Evolutionary conservation across 352 stramenopile genomes (phyloP), one percentile per base, ranked within the genome.

Genomic region (Phytophthora multivora): DNA sequence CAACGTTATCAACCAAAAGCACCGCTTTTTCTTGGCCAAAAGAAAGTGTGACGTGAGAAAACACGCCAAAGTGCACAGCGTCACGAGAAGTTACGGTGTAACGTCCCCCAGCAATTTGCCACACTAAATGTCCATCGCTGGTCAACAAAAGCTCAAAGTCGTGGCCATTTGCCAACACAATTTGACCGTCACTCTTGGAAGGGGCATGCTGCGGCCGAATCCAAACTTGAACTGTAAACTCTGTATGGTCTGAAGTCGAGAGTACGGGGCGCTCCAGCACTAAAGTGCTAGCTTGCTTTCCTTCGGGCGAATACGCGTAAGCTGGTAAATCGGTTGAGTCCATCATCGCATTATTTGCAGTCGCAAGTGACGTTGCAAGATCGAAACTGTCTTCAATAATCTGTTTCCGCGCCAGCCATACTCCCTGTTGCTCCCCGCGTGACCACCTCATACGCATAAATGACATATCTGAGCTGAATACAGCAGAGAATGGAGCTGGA

Each of bases 391-490:
- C 51, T 28, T 63, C 45, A 4, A 77, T 35, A 11, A 25, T 28
- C 50, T 86, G 59, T 66, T 79, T 76, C 19, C 65, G 72, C 3
- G 88, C 88, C 15, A 96, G 55, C 88, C 88, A 96, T 3, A 91
- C 80, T 26, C 88, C 88, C 33, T 88, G 77, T 45, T 95, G 80
- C 35, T 96, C 88, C 0, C 88, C 88, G 21, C 88, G 82, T 18
- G 84, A 92, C 88, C 88, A 96, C 30, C 63, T 77, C 40, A 96
- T 66, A 9, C 84, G 73, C 84, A 95, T 89, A 59, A 96, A 93
- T 2, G 74, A 83, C 43, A 80, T 67, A 36, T 59, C 83, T 41
- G 70, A 59, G 45, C 85, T 70, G 25, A 92, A 86, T 4, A 77
- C 64, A 2, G 81, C 87, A 25, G 67, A 68, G 35, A 94, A 92